These are phyloP conservation scores for Pseudogymnoascus sp. DNA, from an alignment of 2,329 filamentous ascomycete genomes.

Conservation along the genomic window DNA sequence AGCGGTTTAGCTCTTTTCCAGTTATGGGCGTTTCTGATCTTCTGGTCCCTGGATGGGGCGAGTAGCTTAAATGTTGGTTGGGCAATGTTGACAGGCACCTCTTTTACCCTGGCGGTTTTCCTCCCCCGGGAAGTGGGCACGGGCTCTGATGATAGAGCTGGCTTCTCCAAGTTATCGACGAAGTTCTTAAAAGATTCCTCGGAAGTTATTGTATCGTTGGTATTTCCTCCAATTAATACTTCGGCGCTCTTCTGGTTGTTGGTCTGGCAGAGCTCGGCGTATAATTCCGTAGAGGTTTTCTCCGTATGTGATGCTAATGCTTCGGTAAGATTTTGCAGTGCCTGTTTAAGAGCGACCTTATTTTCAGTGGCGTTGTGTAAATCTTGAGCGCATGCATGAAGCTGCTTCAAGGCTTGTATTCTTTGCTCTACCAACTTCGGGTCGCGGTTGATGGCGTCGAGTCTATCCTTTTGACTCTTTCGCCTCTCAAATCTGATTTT, in stretches of 20 bases:
- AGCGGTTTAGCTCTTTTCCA: slow-evolving; percentile 7
- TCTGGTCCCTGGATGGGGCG: neutral
- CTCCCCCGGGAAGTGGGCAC: neutral
- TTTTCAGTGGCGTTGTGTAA: neutral
- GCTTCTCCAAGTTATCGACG: neutral
- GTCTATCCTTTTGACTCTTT: slow-evolving; percentile 2
- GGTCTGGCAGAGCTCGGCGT: slow-evolving; percentile 2
- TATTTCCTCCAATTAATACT: neutral
- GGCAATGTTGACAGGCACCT: neutral
- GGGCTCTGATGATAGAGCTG: neutral
- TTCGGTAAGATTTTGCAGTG: neutral
- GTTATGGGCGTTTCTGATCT: neutral
- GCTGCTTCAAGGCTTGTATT: neutral
- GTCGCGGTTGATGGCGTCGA: neutral
- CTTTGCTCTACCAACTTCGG: neutral
- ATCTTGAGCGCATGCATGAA: slow-evolving; percentile 1
- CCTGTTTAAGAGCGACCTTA: slow-evolving; percentile 2
- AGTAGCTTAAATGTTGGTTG: slow-evolving; percentile 5
- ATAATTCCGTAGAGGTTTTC: neutral
- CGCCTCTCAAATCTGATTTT: slow-evolving; percentile 4
- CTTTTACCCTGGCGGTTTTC: slow-evolving; percentile 5
- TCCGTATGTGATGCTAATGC: neutral
- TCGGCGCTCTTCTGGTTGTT: neutral
- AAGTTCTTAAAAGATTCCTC: slow-evolving; percentile 3
- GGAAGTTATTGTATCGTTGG: neutral